A percentile compares a stretch with the other conserved stretches of the same genome.
phyloP scores from a whole-genome alignment of 176 grass and related monocot species.

The Oryza glaberrima region DNA sequence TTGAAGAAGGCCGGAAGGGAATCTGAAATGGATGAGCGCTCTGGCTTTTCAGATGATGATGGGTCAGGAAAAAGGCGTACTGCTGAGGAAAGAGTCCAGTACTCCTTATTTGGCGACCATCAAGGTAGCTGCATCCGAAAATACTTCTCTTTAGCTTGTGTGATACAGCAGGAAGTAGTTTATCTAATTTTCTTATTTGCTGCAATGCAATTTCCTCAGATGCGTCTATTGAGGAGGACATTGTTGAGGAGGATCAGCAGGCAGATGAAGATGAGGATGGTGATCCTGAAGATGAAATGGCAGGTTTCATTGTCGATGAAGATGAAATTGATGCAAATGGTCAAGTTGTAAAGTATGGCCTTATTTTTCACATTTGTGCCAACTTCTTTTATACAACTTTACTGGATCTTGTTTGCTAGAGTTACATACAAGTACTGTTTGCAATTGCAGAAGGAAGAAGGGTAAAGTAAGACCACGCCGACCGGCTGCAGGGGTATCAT shows the following conservation, averaged over 20 bases:
- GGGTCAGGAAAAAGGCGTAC: constrained; percentile 64
- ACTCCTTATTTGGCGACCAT: constrained; percentile 85
- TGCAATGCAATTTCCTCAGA: constrained; percentile 47
- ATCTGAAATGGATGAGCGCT: constrained; percentile 59
- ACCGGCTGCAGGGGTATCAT: constrained; percentile 82
- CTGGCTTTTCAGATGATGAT: constrained; percentile 74
- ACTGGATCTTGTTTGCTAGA: background rate
- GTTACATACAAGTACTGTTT: background rate
- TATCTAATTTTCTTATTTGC: constrained; percentile 22
- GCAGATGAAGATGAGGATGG: constrained; percentile 64
- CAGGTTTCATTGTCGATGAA: constrained; percentile 94
- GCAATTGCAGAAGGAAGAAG: constrained; percentile 65
- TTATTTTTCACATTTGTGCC: constrained; percentile 2
- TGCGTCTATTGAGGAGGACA: constrained; percentile 73
- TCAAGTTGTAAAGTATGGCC: constrained; percentile 66
- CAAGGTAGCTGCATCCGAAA: constrained; percentile 53
- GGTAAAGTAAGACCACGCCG: constrained; percentile 60
- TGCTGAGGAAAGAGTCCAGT: constrained; percentile 81
- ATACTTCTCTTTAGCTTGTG: background rate
- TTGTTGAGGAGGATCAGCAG: constrained; percentile 72
- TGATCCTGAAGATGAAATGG: constrained; percentile 83
- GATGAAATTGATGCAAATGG: constrained; percentile 88
- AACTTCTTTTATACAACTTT: background rate
- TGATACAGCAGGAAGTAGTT: background rate
- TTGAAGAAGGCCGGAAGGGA: constrained; percentile 92